phyloP scores from a whole-genome alignment of 2,329 filamentous ascomycete genomes.

The Scleromitrula shiraiana region DNA sequence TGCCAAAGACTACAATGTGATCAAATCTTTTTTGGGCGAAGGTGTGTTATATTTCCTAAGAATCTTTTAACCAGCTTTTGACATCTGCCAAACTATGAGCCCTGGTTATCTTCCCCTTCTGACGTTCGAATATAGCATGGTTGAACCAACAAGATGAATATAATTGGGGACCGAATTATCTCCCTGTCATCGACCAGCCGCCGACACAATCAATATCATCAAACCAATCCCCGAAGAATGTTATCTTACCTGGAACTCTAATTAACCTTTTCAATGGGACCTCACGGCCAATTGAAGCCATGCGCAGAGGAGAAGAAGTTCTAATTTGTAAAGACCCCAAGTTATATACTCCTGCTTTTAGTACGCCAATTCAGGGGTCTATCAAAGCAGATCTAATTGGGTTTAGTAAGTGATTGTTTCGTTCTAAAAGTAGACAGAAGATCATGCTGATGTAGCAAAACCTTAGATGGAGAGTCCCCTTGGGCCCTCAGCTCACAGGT shows the following conservation, averaged over 20 bases:
- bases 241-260: not conserved
- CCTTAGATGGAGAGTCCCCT: not conserved
- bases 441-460: not conserved
- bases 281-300: not conserved
- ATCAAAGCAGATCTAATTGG: not conserved
- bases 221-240: not conserved
- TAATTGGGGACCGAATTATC: not conserved
- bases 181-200: not conserved
- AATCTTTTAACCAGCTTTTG: not conserved
- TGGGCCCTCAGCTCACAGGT: not conserved
- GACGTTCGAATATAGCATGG: not conserved
- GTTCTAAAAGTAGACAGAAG: not conserved
- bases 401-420: not conserved
- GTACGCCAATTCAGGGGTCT: not conserved
- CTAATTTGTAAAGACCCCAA: not conserved
- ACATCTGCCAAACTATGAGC: too few species aligned
- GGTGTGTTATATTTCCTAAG: not conserved
- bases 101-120: not conserved
- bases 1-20: not conserved
- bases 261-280: not conserved
- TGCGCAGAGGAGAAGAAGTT: not conserved
- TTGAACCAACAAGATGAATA: not conserved
- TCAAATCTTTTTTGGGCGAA: not conserved
- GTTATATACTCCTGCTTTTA: not conserved
- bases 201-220: not conserved